Evolutionary conservation across 1,284 basidiomycete species (phyloP), one percentile per base, ranked within the genome.

Genomic region (Moesziomyces globuligerus): DNA sequence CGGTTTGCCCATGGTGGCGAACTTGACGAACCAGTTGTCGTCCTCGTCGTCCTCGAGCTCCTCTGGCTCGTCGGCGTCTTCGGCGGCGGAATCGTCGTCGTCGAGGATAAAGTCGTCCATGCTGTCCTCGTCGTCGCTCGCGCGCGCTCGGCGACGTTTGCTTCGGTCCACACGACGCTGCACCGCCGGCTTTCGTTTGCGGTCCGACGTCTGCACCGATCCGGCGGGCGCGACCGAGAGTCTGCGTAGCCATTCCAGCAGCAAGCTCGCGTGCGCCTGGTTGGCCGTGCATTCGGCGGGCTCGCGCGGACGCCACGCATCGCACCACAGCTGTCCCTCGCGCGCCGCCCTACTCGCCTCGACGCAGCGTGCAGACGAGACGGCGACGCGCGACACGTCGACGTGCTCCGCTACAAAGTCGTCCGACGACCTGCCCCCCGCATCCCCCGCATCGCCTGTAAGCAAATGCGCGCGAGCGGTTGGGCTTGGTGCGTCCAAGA

Each of bases 81-180:
- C 53, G 7, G n/a, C n/a, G n/a, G n/a, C n/a, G n/a, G n/a, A n/a
- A n/a, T 60, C 65, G 11, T 75, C 61, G 32, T 75, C 69, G 25
- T 72, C 62, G 10, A 72, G 59, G 25, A 79, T 72, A 23, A 79
- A 79, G 28, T 73, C 70, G 11, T 39, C 64, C 55, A 78, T 43
- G 11, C 51, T 55, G 15, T 50, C 45, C 3, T 66, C 65, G 18
- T 65, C 68, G 24, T 65, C 58, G 46, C 46, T 43, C 1, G 34
- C 52, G 7, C 51, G 32, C 3, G 34, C 23, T 24, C 38, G 26
- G 8, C 59, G 41, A 13, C 49, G 48, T 8, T 37, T 45, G 11
- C 24, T 55, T 11, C 52, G 47, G 48, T 70, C 48, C 6, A 70
- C 67, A 5, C 67, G 44, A 5, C 67, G 45, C 53, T 72, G 58